Base-by-base conservation (phyloP, 352 stramenopile species). In the Peronospora tabacina region DNA sequence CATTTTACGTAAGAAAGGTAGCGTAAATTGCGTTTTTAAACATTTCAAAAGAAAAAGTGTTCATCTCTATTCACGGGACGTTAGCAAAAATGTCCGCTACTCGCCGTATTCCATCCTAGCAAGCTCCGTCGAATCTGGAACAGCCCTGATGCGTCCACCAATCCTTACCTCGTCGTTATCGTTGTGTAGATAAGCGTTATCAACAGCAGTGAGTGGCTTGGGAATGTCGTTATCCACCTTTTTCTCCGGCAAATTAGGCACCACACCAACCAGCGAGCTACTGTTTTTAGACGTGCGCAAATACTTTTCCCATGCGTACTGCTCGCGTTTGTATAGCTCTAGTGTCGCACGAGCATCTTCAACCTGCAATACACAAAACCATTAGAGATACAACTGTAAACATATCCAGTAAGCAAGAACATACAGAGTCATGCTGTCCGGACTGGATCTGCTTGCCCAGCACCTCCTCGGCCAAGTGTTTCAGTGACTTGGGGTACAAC, bases 351-450 rank as follows among this genome's bases (percentile, higher is more conserved):
- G 80, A 12, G 82, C 82, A 70, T 91, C 82, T 57, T 89, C 78
- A 20, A 93, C 67, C 74, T 85, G 28, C 26, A 49, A 38, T n/a
- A 33, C 13, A 44, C 3, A 22, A 39, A 11, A 10, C 15, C 32
- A 6, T 35, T 32, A 40, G 13, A 37, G 1, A 45, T 38, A 11
- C 15, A 46, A 15, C 15, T 42, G 12, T 7, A 15, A 15, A 37
- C 6, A 29, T 16, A 12, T 16, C 19, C 6, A 20, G 5, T n/a
- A 20, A 34, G 15, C 7, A 16, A 11, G 30, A 34, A 61, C 69
- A 46, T 60, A 85, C 82, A n/a, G 82, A 93, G 67, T 93, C 76
- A 72, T 93, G 82, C 66, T 91, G 77, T 49, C 82, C 80, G n/a
- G 58, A 72, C 41, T 93, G 82, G 49, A 91, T 91, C 55, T 78